These are phyloP conservation scores for Obba rivulosa DNA, from an alignment of 768 basidiomycete species.

Conservation along the genomic window DNA sequence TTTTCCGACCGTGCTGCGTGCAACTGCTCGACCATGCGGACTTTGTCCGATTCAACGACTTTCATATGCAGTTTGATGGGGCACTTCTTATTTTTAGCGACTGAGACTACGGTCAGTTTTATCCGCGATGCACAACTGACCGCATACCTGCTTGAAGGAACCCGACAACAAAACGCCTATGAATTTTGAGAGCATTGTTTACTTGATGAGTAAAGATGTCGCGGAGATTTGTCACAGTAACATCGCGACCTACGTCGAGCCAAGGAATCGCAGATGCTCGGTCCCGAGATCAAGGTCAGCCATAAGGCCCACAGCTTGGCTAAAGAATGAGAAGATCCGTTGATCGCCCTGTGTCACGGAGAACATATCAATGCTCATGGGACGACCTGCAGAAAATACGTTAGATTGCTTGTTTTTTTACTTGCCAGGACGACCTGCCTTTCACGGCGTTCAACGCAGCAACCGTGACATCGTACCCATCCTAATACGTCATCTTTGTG, in stretches of 20 bases:
- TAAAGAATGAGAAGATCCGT: constrained; percentile 72
- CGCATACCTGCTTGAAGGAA: constrained; percentile 61
- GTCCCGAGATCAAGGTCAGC: constrained; percentile 83
- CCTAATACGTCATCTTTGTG: constrained; percentile 28
- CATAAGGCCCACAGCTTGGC: constrained; percentile 78
- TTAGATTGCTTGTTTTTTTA: not conserved
- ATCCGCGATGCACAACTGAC: too few relatives aligned
- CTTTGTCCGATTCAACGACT: constrained; percentile 64
- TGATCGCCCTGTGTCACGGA: constrained; percentile 67
- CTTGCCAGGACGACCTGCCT: constrained; percentile 36
- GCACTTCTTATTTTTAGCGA: constrained; percentile 57
- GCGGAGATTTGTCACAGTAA: too few relatives aligned
- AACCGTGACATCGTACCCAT: constrained; percentile 65
- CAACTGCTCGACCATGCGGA: constrained; percentile 55
- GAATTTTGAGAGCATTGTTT: not conserved
- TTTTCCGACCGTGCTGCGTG: constrained; percentile 28
- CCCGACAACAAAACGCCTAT: constrained; percentile 65
- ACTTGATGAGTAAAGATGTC: not conserved
- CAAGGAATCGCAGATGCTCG: constrained; percentile 84
- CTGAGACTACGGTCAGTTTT: too few relatives aligned
- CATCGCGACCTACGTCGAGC: constrained; percentile 30
- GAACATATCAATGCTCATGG: constrained; percentile 74
- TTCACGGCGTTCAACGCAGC: constrained; percentile 78
- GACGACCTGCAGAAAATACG: constrained; percentile 41
- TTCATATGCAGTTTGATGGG: constrained; percentile 69